These are phyloP conservation scores for Torrubiellomyces zombiae DNA, from an alignment of 2,329 filamentous ascomycete species.

Conservation along the genomic window DNA sequence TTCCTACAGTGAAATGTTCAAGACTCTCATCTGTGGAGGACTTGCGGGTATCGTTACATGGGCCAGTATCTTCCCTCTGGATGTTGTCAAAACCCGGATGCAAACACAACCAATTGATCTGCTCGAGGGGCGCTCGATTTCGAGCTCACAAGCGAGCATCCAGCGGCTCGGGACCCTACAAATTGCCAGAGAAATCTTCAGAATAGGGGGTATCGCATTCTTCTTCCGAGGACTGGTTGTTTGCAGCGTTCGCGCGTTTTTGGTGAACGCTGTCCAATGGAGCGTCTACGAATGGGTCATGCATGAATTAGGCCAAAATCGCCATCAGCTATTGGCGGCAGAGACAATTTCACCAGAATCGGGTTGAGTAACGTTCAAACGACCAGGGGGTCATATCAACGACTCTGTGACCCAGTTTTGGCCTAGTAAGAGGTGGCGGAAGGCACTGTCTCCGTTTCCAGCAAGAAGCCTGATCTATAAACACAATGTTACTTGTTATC, in stretches of 20 bases:
- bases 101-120: conserved; percentile 55
- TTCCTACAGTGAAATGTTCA: conserved; percentile 34
- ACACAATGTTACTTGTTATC: too few relatives aligned
- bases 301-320: conserved; percentile 27
- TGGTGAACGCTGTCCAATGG: conserved; percentile 92
- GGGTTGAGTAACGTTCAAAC: too few relatives aligned
- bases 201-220: conserved; percentile 37
- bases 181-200: conserved; percentile 51
- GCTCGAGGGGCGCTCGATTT: too few relatives aligned
- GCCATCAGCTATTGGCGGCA: conserved; percentile 7
- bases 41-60: conserved; percentile 78
- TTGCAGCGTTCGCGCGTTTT: conserved; percentile 73
- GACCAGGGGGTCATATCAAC: too few relatives aligned
- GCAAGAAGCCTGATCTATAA: too few relatives aligned
- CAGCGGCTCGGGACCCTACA: conserved; percentile 36
- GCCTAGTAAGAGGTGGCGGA: too few relatives aligned
- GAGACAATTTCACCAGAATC: too few relatives aligned
- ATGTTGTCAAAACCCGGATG: conserved; percentile 84
- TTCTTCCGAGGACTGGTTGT: conserved; percentile 65
- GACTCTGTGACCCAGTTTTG: too few relatives aligned
- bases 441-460: too few relatives aligned
- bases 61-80: conserved; percentile 79
- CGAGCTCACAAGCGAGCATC: conserved; percentile 2
- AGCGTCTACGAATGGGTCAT: conserved; percentile 83
- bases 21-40: conserved; percentile 67